Conservation (phyloP, 352 stramenopile species). For the Bremia lactucae region DNA sequence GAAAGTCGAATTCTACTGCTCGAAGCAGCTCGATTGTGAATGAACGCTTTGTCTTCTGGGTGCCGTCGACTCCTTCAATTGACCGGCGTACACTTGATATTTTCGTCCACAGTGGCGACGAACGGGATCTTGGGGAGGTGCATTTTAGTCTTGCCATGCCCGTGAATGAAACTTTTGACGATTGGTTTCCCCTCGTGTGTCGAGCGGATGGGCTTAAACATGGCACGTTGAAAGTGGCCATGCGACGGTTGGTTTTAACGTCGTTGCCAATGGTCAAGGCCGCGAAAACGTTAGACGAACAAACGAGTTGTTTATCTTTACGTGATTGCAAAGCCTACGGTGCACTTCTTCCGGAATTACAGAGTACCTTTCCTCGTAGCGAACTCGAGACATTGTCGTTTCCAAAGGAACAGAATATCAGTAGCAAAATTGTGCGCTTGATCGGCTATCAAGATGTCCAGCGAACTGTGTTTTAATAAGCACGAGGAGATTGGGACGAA, state of each 20-base stretch:
- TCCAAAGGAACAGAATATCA: constrained; percentile 27
- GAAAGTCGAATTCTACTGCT: constrained; percentile 22
- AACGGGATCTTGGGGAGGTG: constrained; percentile 58
- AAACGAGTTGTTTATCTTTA: constrained; percentile 34
- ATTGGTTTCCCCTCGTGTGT: constrained; percentile 56
- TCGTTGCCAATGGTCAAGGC: constrained; percentile 38
- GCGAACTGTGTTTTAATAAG: constrained; percentile 58
- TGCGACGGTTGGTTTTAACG: constrained; percentile 49
- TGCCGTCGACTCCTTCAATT: constrained; percentile 34
- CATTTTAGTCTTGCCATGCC: constrained; percentile 56
- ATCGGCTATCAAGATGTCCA: constrained; percentile 44
- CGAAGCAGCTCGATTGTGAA: constrained; percentile 26
- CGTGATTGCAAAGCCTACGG: constrained; percentile 32
- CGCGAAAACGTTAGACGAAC: constrained; percentile 28
- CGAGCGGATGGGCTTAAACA: constrained; percentile 47
- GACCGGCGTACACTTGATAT: constrained; percentile 36
- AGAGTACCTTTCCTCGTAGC: constrained; percentile 41
- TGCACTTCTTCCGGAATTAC: constrained; percentile 44
- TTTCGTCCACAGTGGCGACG: constrained; percentile 33
- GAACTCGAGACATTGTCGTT: constrained; percentile 6
- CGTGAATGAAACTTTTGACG: constrained; percentile 51
- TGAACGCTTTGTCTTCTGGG: constrained; percentile 67
- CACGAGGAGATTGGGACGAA: too few relatives aligned
- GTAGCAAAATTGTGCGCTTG: constrained; percentile 54
- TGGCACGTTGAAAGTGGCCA: constrained; percentile 31